phyloP scores from a whole-genome alignment of 441 rosid species.

The Corymbia calophylla region DNA sequence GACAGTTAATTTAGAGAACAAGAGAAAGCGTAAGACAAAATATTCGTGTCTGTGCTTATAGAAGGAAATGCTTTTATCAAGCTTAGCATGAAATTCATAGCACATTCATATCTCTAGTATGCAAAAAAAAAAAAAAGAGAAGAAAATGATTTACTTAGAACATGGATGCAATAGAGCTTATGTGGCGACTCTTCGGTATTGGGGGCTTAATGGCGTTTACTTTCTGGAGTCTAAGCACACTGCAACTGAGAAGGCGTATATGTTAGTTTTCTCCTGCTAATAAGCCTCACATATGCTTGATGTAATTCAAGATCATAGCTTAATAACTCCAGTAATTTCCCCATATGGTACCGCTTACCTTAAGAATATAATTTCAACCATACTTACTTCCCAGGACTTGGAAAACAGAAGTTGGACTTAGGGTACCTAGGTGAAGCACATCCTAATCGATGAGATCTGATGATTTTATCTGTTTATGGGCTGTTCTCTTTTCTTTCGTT shows the following conservation, averaged over 20 bases:
- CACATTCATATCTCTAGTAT: not conserved
- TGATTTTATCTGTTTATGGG: not conserved
- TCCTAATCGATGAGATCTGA: not conserved
- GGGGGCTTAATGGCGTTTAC: not conserved
- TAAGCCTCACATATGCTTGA: not conserved
- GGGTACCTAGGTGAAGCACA: not conserved
- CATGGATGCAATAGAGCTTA: not conserved
- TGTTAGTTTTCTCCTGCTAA: not conserved
- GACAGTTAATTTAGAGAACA: not conserved
- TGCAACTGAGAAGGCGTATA: not conserved
- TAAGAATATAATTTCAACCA: not conserved
- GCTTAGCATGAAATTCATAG: not conserved
- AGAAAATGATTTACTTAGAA: rapidly evolving
- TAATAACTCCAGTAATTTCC: not conserved
- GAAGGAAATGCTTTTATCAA: not conserved
- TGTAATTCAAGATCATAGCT: not conserved
- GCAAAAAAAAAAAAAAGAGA: not conserved
- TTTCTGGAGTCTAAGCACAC: not conserved
- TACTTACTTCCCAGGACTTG: not conserved
- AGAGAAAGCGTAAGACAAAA: too few species aligned
- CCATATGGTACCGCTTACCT: not conserved
- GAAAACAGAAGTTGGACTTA: not conserved
- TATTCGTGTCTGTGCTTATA: not conserved
- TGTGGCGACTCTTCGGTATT: not conserved
- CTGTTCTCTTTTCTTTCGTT: not conserved